Evolutionary conservation across 2,329 filamentous ascomycete species (phyloP), one percentile per base, ranked within the genome.

Genomic region (Rugonectria rugulosa): DNA sequence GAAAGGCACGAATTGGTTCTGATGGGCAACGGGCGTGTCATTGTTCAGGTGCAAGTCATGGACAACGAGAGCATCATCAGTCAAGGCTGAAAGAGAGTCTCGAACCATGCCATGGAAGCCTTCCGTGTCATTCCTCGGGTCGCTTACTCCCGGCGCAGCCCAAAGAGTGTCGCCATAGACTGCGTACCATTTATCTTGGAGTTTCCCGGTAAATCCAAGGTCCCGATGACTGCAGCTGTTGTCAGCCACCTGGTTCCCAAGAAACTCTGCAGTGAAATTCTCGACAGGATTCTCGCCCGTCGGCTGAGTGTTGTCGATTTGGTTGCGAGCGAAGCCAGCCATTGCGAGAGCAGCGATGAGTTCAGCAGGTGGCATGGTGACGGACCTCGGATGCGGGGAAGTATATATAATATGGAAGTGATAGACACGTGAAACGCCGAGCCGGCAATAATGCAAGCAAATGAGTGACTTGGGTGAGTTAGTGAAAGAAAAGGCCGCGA

Each of bases 61-160:
- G 2, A 76, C 72, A 0, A 71, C 53, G 2, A 77, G 63, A 3
- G 74, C 70, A 49, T 75, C 64, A 15, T 72, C 64, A 0, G 72
- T 75, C 50, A 71, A 53, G 2, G 62, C 63, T 1, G 74, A 75
- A 5, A 76, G 56, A 4, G 73, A 65, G 50, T 77, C 71, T 7
- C 75, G 66, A 2, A 77, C 75, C 70, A 76, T 73, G 19, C 73
- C 75, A 21, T 77, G 71, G 37, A 77, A 77, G 0, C 73, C 72
- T 0, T 66, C 58, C 2, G 62, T 56, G 21, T 74, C 69, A 5
- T 63, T 23, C 2, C 53, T 54, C 1, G 69, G 66, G n/a, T 75
- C 65, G 1, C 61, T 69, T 3, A 77, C 68, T 0, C 72, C 73
- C 1, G 62, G 47, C 1, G 65, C 67, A 36, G 72, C 73, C 70